These are phyloP conservation scores for Xylaria intraflava DNA, from an alignment of 495 filamentous ascomycete species.

Conservation along the genomic window DNA sequence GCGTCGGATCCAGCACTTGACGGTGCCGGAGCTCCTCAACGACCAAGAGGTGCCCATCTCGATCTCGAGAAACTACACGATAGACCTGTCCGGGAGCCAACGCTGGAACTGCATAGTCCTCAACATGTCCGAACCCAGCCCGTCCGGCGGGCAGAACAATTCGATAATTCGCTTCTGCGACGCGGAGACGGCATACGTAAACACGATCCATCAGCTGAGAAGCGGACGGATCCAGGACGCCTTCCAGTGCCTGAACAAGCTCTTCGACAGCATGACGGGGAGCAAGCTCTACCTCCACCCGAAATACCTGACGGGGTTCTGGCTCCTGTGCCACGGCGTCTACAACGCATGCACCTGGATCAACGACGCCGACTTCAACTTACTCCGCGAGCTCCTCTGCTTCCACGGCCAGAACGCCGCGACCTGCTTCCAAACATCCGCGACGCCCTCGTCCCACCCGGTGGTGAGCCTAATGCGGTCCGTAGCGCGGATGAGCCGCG, in stretches of 20 bases:
- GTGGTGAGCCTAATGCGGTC: not conserved
- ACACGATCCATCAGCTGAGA: not conserved
- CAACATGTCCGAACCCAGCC: not conserved
- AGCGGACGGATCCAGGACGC: not conserved
- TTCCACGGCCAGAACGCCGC: not conserved
- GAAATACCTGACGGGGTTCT: not conserved
- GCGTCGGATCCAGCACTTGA: not conserved
- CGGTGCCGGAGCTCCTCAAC: not conserved
- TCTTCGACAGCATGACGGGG: not conserved
- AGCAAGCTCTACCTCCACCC: not conserved
- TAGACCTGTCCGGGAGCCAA: not conserved
- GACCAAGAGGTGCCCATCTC: not conserved
- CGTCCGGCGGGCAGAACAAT: too few species aligned
- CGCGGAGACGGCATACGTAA: not conserved
- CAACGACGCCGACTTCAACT: not conserved
- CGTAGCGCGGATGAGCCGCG: not conserved
- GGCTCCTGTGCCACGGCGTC: not conserved
- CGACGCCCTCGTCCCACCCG: not conserved
- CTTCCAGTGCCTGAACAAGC: not conserved
- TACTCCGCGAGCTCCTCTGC: not conserved
- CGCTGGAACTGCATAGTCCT: not conserved
- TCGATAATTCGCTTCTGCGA: not conserved
- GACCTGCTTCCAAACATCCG: not conserved
- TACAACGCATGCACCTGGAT: not conserved
- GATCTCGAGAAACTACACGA: not conserved